Base-by-base conservation (phyloP, 140 eudicot genomes). In the Oenanthe javanica region DNA sequence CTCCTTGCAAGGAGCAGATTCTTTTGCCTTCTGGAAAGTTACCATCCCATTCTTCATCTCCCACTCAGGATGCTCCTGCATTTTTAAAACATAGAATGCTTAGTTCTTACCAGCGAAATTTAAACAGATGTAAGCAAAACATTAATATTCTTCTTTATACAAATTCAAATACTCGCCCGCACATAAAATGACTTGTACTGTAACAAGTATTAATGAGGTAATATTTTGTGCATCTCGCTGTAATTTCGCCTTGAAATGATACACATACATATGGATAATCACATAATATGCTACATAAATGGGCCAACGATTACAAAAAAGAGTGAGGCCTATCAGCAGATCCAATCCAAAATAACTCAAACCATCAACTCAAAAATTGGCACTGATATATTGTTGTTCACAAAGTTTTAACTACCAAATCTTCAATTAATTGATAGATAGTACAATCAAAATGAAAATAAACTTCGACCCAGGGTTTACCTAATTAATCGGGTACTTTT, bases 51-150 rank as follows among this genome's bases (percentile, higher is more conserved):
- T 86, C 91, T 88, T 86, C 49, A 94, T 83, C 86, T 94, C 98
- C 98, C 98, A 94, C 82, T 94, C 96, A 0, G 94, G 96, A 82
- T 94, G 94, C 80, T 92, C 98, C 98, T 92, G 94, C 85, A 85
- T 42, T 79, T 48, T 31, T 66, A 72, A 40, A 1, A 50, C 14
- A 49, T 15, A 72, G 14, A 54, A 76, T 75, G 16, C 38, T 48
- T 63, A 66, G 54, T 61, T 18, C 36, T 7, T 59, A 59, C 67
- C 67, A 59, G 21, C 12, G 43, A 66, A 66, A 77, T 77, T 54
- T 36, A 5, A 21, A 21, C 71, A 1, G 36, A 18, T 16, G 5
- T 21, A 77, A 55, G 19, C 69, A n/a, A 51, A 40, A 13, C 75
- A 40, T 2, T 11, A 21, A 43, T 43, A 52, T 19, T 52, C 61